Evolutionary conservation across 768 basidiomycete genomes (phyloP).

Genomic region (Clitopilus passeckerianus): DNA sequence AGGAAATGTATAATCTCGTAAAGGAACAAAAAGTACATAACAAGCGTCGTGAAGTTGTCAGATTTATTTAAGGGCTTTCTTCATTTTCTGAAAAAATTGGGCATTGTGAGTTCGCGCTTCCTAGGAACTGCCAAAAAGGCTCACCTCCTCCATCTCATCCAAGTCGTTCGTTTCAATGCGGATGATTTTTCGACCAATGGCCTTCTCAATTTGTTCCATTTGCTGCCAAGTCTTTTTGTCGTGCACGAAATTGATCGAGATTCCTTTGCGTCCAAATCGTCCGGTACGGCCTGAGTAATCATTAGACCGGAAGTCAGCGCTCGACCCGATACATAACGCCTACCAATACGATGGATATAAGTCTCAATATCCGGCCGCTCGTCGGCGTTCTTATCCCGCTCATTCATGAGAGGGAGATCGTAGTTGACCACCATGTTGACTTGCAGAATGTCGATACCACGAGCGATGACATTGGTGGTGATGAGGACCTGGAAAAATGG

Average conservation of each 20-base stretch:
- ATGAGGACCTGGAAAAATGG: conserved; percentile 57
- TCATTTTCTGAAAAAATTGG: conserved; percentile 59
- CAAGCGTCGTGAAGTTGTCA: too few relatives aligned
- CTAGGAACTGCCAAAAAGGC: conserved; percentile 16
- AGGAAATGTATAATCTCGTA: too few relatives aligned
- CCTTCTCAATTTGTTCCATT: conserved; percentile 86
- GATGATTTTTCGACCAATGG: conserved; percentile 72
- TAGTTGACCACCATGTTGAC: conserved; percentile 99
- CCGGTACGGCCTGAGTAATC: conserved; percentile 80
- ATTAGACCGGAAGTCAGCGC: background rate
- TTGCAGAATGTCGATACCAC: conserved; percentile 97
- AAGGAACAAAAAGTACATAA: too few relatives aligned
- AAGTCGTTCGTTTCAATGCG: conserved; percentile 86
- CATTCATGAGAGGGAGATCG: conserved; percentile 84
- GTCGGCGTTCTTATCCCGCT: conserved; percentile 51
- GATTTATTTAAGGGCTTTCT: conserved; percentile 67
- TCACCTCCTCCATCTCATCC: conserved; percentile 91
- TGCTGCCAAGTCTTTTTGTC: conserved; percentile 82
- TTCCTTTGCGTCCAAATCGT: conserved; percentile 94
- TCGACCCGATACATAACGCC: conserved; percentile 15
- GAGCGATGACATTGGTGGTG: conserved; percentile 97
- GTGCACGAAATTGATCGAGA: conserved; percentile 97
- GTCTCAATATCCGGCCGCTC: conserved; percentile 87
- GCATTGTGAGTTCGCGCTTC: background rate
- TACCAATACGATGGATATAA: conserved; percentile 96